These are phyloP conservation scores for Lathyrus aphaca DNA, from an alignment of 306 rosid genomes.

Conservation along the genomic window DNA sequence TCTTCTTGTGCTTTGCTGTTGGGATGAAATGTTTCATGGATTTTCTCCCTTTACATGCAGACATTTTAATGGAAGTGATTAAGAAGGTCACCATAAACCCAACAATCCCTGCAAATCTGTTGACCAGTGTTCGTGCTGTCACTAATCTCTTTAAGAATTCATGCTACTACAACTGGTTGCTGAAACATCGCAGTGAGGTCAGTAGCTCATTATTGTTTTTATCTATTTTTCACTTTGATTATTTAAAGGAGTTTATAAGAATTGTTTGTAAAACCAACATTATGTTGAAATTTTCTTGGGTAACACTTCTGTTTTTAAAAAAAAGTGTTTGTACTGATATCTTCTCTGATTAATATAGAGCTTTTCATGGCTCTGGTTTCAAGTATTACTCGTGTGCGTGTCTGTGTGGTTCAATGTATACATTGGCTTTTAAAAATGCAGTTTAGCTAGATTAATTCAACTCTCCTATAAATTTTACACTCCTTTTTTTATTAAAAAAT, in stretches of 20 bases:
- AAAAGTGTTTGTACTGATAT: background rate
- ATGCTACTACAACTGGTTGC: conserved; percentile 68
- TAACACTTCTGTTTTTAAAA: background rate
- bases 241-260: conserved; percentile 24
- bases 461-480: conserved; percentile 18
- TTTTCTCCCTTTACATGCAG: conserved; percentile 49
- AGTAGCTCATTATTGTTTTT: conserved; percentile 33
- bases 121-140: conserved; percentile 82
- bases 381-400: conserved; percentile 13
- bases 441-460: conserved; percentile 10
- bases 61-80: conserved; percentile 59
- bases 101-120: conserved; percentile 72
- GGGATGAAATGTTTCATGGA: conserved; percentile 30
- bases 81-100: conserved; percentile 61
- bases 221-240: conserved; percentile 20
- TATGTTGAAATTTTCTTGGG: conserved; percentile 1
- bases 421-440: conserved; percentile 6
- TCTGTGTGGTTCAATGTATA: background rate
- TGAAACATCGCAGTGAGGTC: conserved; percentile 78
- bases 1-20: conserved; percentile 12
- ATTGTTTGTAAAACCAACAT: conserved; percentile 22
- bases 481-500: background rate
- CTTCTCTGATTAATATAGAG: conserved; percentile 26
- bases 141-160: conserved; percentile 82
- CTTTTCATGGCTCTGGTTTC: conserved; percentile 19